Base-by-base conservation (phyloP, 164 flowering plant species). In the Chloranthus sessilifolius region DNA sequence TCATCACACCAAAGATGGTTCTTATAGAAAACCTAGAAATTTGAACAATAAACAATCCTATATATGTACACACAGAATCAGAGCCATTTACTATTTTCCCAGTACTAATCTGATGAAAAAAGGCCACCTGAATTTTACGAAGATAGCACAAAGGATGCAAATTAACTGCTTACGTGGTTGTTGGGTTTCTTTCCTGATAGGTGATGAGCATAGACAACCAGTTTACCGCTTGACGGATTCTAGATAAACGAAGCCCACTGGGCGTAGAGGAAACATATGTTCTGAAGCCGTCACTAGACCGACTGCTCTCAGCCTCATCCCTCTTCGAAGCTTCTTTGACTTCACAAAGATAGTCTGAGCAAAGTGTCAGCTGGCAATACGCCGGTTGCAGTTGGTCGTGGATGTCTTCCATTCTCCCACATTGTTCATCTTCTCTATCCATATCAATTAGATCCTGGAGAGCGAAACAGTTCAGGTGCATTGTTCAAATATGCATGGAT, bases 391-490 rank as follows among this genome's bases (percentile, higher is more conserved):
- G 43, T 46, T 55, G 70, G 39, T 61, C 26, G 58, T 79, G 66
- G 36, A 81, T 75, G 50, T 77, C 95, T 50, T 74, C 79, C 75
- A 83, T 37, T 58, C 50, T 64, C 47, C 92, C 88, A 53, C 24
- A 14, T 21, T 60, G 68, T 43, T 83, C 94, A 63, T 94, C 95
- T 46, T 60, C 50, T 54, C 73, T 54, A 64, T 94, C 99, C 95
- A 94, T 72, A 40, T 89, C 90, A 28, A 88, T 82, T 15, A 88
- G 68, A 44, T 65, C 76, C 98, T 91, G 66, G 17, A 38, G 1
- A 7, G 27, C 14, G 16, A 49, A 30, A 12, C 23, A 10, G n/a
- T n/a, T n/a, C n/a, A n/a, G n/a, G n/a, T n/a, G n/a, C n/a, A n/a
- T n/a, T n/a, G n/a, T n/a, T n/a, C n/a, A n/a, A 38, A 43, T 14